Evolutionary conservation across 176 grass and related monocot species (phyloP), one percentile per base, ranked within the genome.

Genomic region (Echinochloa phyllopogon): DNA sequence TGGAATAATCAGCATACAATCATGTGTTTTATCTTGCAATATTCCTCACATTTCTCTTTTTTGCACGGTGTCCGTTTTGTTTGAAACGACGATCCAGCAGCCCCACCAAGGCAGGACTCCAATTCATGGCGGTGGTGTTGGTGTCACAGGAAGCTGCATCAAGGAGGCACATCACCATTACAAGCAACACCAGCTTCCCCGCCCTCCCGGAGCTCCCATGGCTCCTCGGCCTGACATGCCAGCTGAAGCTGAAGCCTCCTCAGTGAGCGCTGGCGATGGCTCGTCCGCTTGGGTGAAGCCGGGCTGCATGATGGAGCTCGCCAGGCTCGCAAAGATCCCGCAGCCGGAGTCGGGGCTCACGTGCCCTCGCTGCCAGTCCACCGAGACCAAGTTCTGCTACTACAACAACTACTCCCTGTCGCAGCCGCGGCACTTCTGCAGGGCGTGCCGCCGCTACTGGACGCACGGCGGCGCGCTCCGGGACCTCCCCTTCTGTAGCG

Each of bases 331-430:
- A 0, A 62, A 62, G 59, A 29, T 62, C 59, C 90, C 92, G 13
- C 94, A 85, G 85, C 90, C 94, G 80, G 94, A 90, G 74, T 86
- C 83, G 78, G 88, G 90, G 29, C 80, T 97, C 72, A 90, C 83
- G 80, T 97, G 94, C 68, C 94, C 94, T 10, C 89, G 94, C 24
- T 97, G 94, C n/a, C 90, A 90, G 84, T 97, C 94, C 37, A 74
- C 86, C 65, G 90, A 97, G 86, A 97, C 94, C 86, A 97, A 97
- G 85, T 97, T 97, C 59, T 97, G 94, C 82, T 97, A 97, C 86
- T 97, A 90, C 83, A 97, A 97, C 86, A 97, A 97, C 72, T 94
- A 97, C 72, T 94, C 90, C 63, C 72, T 92, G 44, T 83, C 95
- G 52, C 95, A 97, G 88, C 95, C 95, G 16, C 95, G 95, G 44